Base-by-base conservation (phyloP, 2,329 filamentous ascomycete genomes). In the Tolypocladium nubicola region DNA sequence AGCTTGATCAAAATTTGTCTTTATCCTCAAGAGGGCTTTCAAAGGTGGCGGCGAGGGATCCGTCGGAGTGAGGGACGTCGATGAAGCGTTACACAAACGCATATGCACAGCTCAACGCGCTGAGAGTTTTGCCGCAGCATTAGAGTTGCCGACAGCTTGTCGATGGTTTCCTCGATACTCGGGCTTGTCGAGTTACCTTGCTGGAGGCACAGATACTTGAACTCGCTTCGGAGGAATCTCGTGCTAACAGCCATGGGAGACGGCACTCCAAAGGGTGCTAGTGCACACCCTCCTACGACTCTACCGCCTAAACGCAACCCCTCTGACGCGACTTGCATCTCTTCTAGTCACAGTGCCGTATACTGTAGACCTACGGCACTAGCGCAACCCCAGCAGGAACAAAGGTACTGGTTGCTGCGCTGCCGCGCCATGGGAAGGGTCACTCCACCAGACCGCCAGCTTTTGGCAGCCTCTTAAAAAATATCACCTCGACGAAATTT, bases 401-500 rank as follows among this genome's bases (percentile, higher is more conserved):
- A 35, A 35, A 35, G 47, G 47, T 37, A 21, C 30, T 9, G 5
- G 21, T 21, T 16, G 35, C 35, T 37, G 21, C 43, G 21, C 6
- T 39, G 21, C 38, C 54, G 11, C 37, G 37, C 14, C 37, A 19
- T 13, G 45, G 57, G 54, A 59, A 63, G 56, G 47, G 54, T 52
- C 57, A 63, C 61, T 66, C 64, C 59, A 64, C 64, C 47, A 50
- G 9, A 53, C 40, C 38, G 49, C 33, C 55, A 35, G 23, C 16
- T 33, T 41, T 16, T 54, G n/a, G 58, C 60, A 62, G 63, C 53
- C 57, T 57, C 57, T 58, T 65, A 69, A 68, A 70, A 71, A 68
- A 71, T 64, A 65, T 66, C 63, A 64, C 63, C 60, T 65, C 60
- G 60, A 21, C 63, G 65, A 71, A 74, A 71, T 71, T 73, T 73